Conservation (phyloP, 352 stramenopile genomes). For the Phytophthora melonis region DNA sequence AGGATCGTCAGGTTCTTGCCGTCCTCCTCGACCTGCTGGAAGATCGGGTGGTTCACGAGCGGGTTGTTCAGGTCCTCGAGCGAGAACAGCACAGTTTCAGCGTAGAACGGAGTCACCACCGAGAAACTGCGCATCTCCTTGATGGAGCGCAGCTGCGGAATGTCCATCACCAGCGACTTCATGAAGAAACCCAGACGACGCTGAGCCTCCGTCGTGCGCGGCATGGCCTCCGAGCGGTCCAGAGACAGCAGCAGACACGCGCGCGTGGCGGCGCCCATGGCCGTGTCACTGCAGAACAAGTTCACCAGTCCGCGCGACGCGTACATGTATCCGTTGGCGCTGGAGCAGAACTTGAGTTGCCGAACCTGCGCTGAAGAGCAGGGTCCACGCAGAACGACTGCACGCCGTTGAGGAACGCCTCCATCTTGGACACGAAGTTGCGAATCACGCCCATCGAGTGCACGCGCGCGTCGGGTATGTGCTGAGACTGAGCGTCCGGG, state of each 20-base stretch:
- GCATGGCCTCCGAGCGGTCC: conserved; percentile 76
- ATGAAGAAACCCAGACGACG: conserved; percentile 88
- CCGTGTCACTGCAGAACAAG: conserved; percentile 74
- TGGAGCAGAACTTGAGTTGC: conserved; percentile 80
- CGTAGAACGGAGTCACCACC: conserved; percentile 87
- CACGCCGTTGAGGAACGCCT: conserved; percentile 71
- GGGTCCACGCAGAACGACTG: conserved; percentile 78
- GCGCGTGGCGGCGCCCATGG: conserved; percentile 77
- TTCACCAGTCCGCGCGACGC: conserved; percentile 76
- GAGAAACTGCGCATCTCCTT: conserved; percentile 90
- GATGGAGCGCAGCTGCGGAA: conserved; percentile 80
- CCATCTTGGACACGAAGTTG: conserved; percentile 92
- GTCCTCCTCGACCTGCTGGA: conserved; percentile 85
- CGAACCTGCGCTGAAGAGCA: conserved; percentile 73
- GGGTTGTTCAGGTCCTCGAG: conserved; percentile 84
- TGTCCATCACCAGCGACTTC: conserved; percentile 90
- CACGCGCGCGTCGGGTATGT: conserved; percentile 67
- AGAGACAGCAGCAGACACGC: conserved; percentile 74
- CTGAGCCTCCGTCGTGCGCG: conserved; percentile 65
- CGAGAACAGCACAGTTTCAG: conserved; percentile 84
- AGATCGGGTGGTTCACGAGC: conserved; percentile 87
- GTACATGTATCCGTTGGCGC: conserved; percentile 72
- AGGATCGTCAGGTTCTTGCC: conserved; percentile 88
- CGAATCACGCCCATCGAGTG: conserved; percentile 87
- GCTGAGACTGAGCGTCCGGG: conserved; percentile 74